A percentile compares a stretch with the other conserved stretches of the same genome.
phyloP scores from a whole-genome alignment of 148 eudicot species.

The Arbutus unedo region DNA sequence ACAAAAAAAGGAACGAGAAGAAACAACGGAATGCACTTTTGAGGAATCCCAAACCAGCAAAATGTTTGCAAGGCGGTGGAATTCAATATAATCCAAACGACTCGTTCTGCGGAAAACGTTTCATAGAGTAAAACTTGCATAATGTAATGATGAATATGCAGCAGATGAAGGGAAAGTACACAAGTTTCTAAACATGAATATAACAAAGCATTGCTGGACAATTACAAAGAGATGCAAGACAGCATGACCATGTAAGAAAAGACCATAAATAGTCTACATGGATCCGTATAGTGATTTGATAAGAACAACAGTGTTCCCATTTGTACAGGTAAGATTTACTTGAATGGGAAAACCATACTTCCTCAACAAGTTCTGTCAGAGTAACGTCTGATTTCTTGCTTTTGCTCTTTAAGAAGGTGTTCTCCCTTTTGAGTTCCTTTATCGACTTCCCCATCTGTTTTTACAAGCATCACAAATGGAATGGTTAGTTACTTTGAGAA shows the following conservation, averaged over 20 bases:
- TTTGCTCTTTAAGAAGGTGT: constrained; percentile 82
- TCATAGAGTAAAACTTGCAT: not conserved
- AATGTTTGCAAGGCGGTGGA: not conserved
- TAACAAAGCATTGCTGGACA: constrained; percentile 6
- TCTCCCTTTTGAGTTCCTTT: constrained; percentile 86
- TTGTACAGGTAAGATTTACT: not conserved
- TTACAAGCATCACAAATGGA: constrained; percentile 24
- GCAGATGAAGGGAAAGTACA: not conserved
- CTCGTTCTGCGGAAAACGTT: not conserved
- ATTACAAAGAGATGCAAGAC: constrained; percentile 2
- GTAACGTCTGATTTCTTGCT: constrained; percentile 76
- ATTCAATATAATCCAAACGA: not conserved
- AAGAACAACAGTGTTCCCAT: not conserved
- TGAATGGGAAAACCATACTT: constrained; percentile 45
- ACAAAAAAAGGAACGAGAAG: not conserved
- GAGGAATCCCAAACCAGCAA: not conserved
- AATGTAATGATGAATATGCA: not conserved
- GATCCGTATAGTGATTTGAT: not conserved
- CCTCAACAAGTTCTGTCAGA: constrained; percentile 83
- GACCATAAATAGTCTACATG: not conserved
- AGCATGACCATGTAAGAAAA: not conserved
- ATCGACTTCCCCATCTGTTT: constrained; percentile 82
- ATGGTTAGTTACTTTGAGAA: constrained; percentile 15
- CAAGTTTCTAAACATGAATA: not conserved
- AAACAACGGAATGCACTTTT: not conserved